Evolutionary conservation across 108 stramenopile species (phyloP).

Genomic region (Conticribra weissflogii): DNA sequence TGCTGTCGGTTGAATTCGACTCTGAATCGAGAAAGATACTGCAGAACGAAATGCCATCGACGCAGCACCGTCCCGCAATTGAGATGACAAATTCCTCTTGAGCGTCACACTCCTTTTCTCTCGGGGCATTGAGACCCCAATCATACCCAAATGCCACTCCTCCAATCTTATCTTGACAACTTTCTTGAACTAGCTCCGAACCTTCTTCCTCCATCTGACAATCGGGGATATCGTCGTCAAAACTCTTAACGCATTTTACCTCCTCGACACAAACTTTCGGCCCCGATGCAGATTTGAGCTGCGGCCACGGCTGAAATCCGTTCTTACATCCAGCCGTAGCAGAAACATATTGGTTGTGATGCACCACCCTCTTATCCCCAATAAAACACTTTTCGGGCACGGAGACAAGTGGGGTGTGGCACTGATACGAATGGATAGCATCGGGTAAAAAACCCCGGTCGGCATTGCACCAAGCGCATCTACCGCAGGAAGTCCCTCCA

Average conservation of each 20-base stretch:
- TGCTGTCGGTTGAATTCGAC: neutral
- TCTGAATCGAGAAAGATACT: slow-evolving; percentile 3
- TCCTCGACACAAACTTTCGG: slow-evolving; percentile 18
- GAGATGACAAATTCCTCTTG: slow-evolving; percentile 4
- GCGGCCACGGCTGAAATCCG: slow-evolving; percentile 28
- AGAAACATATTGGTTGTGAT: slow-evolving; percentile 31
- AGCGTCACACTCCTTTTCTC: slow-evolving; percentile 25
- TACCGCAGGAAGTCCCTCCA: slow-evolving; percentile 20
- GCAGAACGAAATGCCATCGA: slow-evolving; percentile 26
- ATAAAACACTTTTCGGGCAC: slow-evolving; percentile 28
- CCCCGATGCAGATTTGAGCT: slow-evolving; percentile 10
- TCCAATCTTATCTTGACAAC: slow-evolving; percentile 29
- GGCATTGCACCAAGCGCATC: slow-evolving; percentile 36
- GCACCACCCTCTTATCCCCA: slow-evolving; percentile 24
- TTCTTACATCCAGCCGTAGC: slow-evolving; percentile 28
- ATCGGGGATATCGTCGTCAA: slow-evolving; percentile 17
- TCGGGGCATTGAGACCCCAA: slow-evolving; percentile 19
- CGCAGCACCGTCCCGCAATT: slow-evolving; percentile 24
- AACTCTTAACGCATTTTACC: slow-evolving; percentile 23
- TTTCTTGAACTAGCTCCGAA: slow-evolving; percentile 18
- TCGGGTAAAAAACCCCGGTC: slow-evolving; percentile 25
- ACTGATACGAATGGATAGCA: slow-evolving; percentile 26
- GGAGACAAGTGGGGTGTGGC: slow-evolving; percentile 17
- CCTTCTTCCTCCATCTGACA: slow-evolving; percentile 21
- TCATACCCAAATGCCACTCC: slow-evolving; percentile 27